These are phyloP conservation scores for Pseudovirgaria hyperparasitica DNA, from an alignment of 2,329 filamentous ascomycete genomes.

Conservation along the genomic window DNA sequence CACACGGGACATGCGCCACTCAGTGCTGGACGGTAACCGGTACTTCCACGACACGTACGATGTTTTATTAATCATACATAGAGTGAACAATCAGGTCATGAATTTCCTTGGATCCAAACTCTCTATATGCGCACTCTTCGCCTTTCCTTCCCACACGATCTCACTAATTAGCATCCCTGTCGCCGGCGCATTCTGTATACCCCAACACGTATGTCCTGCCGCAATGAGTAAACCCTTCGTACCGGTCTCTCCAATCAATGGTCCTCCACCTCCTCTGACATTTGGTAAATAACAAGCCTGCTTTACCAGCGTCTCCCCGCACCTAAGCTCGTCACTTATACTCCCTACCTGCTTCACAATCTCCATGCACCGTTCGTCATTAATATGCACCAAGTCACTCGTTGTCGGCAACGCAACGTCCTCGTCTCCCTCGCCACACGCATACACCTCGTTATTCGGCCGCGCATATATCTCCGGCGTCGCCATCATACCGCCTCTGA, in stretches of 20 bases:
- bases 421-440: constrained; percentile 80
- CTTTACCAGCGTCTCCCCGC: constrained; percentile 49
- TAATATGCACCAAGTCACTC: constrained; percentile 62
- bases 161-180: constrained; percentile 43
- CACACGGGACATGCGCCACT: too few species aligned
- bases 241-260: constrained; percentile 64
- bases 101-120: constrained; percentile 28
- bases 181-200: constrained; percentile 87
- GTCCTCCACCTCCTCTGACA: constrained; percentile 48
- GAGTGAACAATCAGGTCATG: constrained; percentile 1
- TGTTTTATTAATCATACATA: too few species aligned
- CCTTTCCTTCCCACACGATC: constrained; percentile 32
- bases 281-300: constrained; percentile 93
- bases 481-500: constrained; percentile 45
- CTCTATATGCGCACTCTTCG: constrained; percentile 28
- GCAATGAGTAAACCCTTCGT: constrained; percentile 68
- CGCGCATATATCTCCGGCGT: constrained; percentile 90
- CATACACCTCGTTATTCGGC: constrained; percentile 81
- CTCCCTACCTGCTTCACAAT: constrained; percentile 65
- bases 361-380: constrained; percentile 68
- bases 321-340: constrained; percentile 36
- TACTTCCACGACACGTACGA: too few species aligned
- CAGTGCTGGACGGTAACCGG: too few species aligned
- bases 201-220: constrained; percentile 93
- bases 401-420: constrained; percentile 61